Base-by-base conservation (phyloP, 116 monocot genomes). In the Phalaenopsis hybrid region DNA sequence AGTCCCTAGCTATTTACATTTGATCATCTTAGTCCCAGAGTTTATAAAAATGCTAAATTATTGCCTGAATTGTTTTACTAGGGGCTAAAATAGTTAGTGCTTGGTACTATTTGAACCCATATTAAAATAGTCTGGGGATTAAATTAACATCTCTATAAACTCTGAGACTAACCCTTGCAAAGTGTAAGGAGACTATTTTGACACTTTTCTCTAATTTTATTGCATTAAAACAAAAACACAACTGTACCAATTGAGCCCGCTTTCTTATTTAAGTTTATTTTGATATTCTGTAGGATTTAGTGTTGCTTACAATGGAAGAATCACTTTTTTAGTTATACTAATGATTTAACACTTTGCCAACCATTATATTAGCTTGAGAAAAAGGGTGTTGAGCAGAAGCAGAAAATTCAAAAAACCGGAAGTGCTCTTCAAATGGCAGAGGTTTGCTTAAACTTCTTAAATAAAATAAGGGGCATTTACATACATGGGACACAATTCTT, bases 381-480 rank as follows among this genome's bases (percentile, higher is more conserved):
- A 57, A 85, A 75, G 67, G 86, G 83, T 68, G 89, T 84, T 75
- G 96, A 96, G 11, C 91, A 94, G 58, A 94, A 87, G 82, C 84
- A 48, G 33, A 90, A 82, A 82, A 91, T 94, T 43, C 77, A 87
- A 44, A 94, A 92, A 84, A 88, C 81, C 31, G 91, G 91, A 75
- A 87, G 74, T 82, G 91, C 92, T 78, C 85, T 96, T 73, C 85
- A 92, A 90, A 87, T 86, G 25, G 91, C 96, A 34, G 89, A 96
- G 96, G 94, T 96, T 82, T 86, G 80, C 78, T 48, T 23, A 78
- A 51, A 55, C 34, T 15, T 41, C 9, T 78, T 17, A 41, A 41
- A 1, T 41, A 41, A 41, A 41, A 41, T 41, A 41, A 41, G 41
- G 41, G 41, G 4, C 41, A 41, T 41, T 41, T 41, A 41, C 41